Base-by-base conservation (phyloP, 768 basidiomycete genomes). In the Mycena vulgaris region DNA sequence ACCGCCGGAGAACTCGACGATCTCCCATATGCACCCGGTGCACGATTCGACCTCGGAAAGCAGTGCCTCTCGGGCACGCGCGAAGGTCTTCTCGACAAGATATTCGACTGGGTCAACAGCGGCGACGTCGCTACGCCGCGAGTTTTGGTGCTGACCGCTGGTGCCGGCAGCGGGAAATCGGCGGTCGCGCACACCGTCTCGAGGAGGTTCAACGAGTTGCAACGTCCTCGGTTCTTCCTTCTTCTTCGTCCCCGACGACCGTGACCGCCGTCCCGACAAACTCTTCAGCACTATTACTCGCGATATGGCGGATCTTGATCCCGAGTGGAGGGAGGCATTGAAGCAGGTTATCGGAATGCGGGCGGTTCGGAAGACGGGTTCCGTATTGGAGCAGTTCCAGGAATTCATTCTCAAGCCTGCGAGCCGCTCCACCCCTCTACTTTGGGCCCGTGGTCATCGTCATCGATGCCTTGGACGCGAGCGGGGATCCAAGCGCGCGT, bases 341-440 rank as follows among this genome's bases (percentile, higher is more conserved):
- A 58, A 30, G 28, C 42, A 40, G 28, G 28, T 42, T 10, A 14
- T 63, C 8, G 40, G n/a, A 16, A 16, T 11, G 37, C 61, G 63
- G 8, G 53, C 68, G 11, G 33, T 49, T 3, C 45, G 68, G 31
- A 63, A 40, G 23, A 69, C 68, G 35, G 21, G 21, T 21, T 69
- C 45, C 13, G 57, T 69, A 47, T 27, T 23, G 21, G 61, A 63
- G 53, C 68, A 69, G 49, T 69, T 57, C n/a, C 61, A 69, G 62
- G 61, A 63, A n/a, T 69, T 69, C 17, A 69, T 69, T 39, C 61
- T 69, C 37, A 58, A 59, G n/a, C 68, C 68, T 25, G 55, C 68
- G 0, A 11, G 16, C 11, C 19, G 48, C 27, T n/a, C 37, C n/a
- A n/a, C n/a, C 30, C 6, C 16, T 69, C 8, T 63, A 69, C 27